Percentiles rank a stretch among this genome's conserved stretches.
These are phyloP conservation scores for Citrus sp. DNA, from an alignment of 345 rosid species.

Conservation along the genomic window DNA sequence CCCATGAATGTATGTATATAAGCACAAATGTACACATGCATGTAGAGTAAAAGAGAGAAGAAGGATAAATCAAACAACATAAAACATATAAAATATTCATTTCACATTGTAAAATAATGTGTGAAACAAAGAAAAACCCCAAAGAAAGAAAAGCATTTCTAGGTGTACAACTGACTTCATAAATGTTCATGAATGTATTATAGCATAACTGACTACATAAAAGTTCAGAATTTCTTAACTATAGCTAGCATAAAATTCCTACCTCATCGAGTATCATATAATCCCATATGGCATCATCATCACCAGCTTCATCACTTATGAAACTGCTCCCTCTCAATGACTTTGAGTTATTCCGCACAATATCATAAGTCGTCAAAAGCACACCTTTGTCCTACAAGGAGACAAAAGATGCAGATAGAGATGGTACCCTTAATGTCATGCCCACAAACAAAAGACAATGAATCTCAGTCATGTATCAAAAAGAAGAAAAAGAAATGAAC, in stretches of 20 bases:
- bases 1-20: background rate
- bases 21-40: background rate
- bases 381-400: conserved; percentile 73
- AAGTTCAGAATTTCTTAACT: background rate
- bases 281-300: conserved; percentile 72
- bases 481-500: background rate
- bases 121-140: background rate
- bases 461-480: background rate
- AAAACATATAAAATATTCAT: background rate
- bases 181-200: no score
- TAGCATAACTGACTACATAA: background rate
- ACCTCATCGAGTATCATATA: conserved; percentile 99
- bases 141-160: background rate
- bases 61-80: background rate
- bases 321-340: conserved; percentile 55
- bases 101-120: background rate
- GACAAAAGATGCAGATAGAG: conserved; percentile 5
- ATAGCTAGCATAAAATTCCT: background rate
- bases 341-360: conserved; percentile 80
- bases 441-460: conserved; percentile 5
- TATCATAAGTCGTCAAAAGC: conserved; percentile 92
- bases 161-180: background rate
- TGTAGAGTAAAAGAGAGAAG: background rate
- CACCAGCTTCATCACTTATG: conserved; percentile 46
- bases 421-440: background rate